Base-by-base conservation (phyloP, 2,329 filamentous ascomycete species). In the Rosellinia necatrix region DNA sequence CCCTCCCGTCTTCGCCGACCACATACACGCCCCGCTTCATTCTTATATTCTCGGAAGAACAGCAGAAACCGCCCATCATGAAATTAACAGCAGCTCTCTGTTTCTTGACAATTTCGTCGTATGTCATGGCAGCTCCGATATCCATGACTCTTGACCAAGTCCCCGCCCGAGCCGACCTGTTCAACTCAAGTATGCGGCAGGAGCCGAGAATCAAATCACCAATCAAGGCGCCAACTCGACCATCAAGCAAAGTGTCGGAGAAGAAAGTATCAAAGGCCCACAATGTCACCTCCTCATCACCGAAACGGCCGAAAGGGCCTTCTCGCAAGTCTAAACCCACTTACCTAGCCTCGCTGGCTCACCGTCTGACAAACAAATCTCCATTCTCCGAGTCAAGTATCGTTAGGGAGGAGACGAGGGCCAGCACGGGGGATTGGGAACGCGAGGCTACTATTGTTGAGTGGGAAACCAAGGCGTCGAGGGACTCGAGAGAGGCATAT, bases 341-440 rank as follows among this genome's bases (percentile, higher is more conserved):
- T 34, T 65, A 64, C 42, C 53, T 66, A 5, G 53, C 46, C 29
- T 64, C 61, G 12, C 40, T 66, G 21, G 53, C 64, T 27, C 64
- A 49, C 40, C 49, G 43, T 27, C 47, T 59, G 35, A 65, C 61
- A 40, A 63, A 58, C 46, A 57, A 56, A 37, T 56, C 55, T 25
- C 63, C 66, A 34, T 65, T 68, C 49, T 58, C 64, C 9, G 64
- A 69, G 12, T 68, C 64, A 15, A 70, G 64, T 48, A 65, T 66
- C 41, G 63, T 69, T 34, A 62, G 55, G 38, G 68, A 65, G 49
- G 68, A 71, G 53, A 69, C 67, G 9, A 62, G 60, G 9, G 65
- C 63, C 6, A 63, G 59, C 35, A 58, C 47, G 10, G 49, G 38
- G 8, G 63, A 68, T 21, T 54, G 61, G 44, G 62, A 66, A 47